Evolutionary conservation across 805 yeast species (phyloP).

Genomic region (Candida ortonii): DNA sequence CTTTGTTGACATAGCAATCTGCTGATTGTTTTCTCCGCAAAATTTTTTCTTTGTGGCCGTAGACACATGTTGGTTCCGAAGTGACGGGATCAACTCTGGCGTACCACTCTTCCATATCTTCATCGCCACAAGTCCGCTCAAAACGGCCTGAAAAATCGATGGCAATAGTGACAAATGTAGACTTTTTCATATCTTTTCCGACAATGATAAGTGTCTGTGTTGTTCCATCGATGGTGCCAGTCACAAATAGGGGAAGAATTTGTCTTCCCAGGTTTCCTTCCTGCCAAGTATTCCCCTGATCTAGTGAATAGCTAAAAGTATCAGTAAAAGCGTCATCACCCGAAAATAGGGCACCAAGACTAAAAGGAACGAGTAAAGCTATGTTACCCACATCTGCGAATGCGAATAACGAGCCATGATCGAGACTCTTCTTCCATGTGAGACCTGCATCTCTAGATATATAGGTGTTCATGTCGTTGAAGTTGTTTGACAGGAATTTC

Average conservation of each 20-base stretch:
- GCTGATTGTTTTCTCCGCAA: constrained; percentile 62
- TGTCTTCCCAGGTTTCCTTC: constrained; percentile 43
- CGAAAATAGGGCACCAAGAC: constrained; percentile 13
- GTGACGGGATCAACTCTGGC: constrained; percentile 42
- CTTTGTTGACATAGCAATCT: constrained; percentile 54
- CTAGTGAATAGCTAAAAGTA: constrained; percentile 50
- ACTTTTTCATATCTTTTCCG: constrained; percentile 35
- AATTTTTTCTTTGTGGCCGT: constrained; percentile 66
- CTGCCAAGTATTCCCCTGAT: constrained; percentile 71
- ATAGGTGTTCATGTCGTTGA: constrained; percentile 40
- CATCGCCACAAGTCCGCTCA: constrained; percentile 38
- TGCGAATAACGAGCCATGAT: constrained; percentile 50
- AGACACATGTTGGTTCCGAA: constrained; percentile 48
- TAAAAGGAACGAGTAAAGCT: constrained; percentile 54
- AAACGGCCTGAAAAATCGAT: constrained; percentile 61
- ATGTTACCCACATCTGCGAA: constrained; percentile 81
- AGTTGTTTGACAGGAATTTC: constrained; percentile 37
- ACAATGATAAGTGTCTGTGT: constrained; percentile 53
- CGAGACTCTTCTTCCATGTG: constrained; percentile 60
- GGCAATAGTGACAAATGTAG: constrained; percentile 28
- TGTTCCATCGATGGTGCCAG: constrained; percentile 66
- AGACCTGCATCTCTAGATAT: constrained; percentile 75
- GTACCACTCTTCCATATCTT: constrained; percentile 65
- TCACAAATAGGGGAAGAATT: constrained; percentile 25
- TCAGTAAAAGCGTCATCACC: constrained; percentile 29